Percentiles rank a stretch among this genome's conserved stretches.
Conservation (phyloP, 768 basidiomycete species). For the Jaapia argillacea region DNA sequence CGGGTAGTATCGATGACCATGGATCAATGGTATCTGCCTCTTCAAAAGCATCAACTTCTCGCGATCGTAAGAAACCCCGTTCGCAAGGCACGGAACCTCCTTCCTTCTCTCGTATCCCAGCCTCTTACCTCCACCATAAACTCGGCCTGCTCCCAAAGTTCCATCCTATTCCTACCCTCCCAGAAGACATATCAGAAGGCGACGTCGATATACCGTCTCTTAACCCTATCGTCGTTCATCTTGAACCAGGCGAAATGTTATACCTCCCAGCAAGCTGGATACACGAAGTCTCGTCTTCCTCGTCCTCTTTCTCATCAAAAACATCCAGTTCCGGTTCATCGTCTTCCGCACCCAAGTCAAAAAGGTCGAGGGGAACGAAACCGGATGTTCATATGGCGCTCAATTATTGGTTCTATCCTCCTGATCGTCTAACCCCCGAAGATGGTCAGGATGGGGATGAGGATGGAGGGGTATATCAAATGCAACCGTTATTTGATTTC, state of each 20-base stretch:
- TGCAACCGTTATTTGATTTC: background rate
- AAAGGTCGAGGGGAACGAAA: background rate
- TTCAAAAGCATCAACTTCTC: conserved; percentile 5
- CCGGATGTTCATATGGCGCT: conserved; percentile 20
- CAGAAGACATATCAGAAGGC: conserved; percentile 3
- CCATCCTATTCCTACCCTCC: background rate
- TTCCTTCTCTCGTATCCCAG: conserved; percentile 21
- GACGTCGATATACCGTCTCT: conserved; percentile 8
- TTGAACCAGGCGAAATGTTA: conserved; percentile 20
- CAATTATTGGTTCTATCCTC: conserved; percentile 24
- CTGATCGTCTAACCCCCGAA: too few relatives aligned
- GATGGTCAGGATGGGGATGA: conserved; percentile 6
- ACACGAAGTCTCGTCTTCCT: conserved; percentile 21
- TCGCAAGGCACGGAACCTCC: conserved; percentile 16
- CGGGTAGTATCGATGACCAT: background rate
- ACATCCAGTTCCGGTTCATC: conserved; percentile 16
- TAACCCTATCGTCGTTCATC: conserved; percentile 17
- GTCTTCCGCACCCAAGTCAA: conserved; percentile 5
- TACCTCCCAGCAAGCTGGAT: conserved; percentile 23
- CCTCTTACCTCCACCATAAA: conserved; percentile 16
- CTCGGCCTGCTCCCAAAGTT: conserved; percentile 13
- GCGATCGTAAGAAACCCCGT: too few relatives aligned
- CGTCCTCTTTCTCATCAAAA: conserved; percentile 2
- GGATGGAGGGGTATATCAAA: background rate
- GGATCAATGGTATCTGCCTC: conserved; percentile 3